phyloP scores from a whole-genome alignment of 2,329 filamentous ascomycete species.

The Cordyceps militaris region DNA sequence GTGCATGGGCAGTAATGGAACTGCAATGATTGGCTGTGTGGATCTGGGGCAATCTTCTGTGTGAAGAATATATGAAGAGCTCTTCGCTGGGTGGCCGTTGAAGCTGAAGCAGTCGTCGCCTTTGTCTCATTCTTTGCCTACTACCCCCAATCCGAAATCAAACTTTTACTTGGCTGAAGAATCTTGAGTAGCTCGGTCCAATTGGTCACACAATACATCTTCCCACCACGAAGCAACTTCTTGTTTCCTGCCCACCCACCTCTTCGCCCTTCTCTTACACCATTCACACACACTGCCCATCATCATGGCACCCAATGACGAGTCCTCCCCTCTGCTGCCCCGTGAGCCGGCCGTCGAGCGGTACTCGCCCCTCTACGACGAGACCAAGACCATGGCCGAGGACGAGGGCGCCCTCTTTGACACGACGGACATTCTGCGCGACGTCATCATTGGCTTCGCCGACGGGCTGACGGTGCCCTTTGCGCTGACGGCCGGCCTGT shows the following conservation, averaged over 20 bases:
- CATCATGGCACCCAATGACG: constrained; percentile 23
- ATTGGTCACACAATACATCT: not conserved
- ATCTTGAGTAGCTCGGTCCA: not conserved
- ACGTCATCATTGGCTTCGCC: constrained; percentile 68
- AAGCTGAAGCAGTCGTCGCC: not conserved
- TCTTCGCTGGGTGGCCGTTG: not conserved
- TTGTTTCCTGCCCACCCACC: too few species aligned
- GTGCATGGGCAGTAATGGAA: constrained; percentile 5
- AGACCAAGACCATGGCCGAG: constrained; percentile 17
- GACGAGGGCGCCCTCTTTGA: constrained; percentile 24
- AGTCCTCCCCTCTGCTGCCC: constrained; percentile 27
- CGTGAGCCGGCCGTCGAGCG: constrained; percentile 25
- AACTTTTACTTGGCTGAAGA: not conserved
- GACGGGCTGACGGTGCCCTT: constrained; percentile 77
- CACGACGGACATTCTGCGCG: constrained; percentile 44
- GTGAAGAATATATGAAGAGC: constrained; percentile 8
- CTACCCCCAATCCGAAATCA: not conserved
- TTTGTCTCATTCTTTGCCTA: not conserved
- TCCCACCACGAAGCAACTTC: not conserved
- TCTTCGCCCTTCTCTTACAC: not conserved
- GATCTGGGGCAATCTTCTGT: not conserved
- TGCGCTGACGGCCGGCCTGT: constrained; percentile 67
- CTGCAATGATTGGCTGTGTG: constrained; percentile 2
- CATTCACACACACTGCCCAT: not conserved
- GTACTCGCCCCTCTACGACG: constrained; percentile 19